These are phyloP conservation scores for Penicillium coprophilum DNA, from an alignment of 495 filamentous ascomycete genomes.

Conservation along the genomic window DNA sequence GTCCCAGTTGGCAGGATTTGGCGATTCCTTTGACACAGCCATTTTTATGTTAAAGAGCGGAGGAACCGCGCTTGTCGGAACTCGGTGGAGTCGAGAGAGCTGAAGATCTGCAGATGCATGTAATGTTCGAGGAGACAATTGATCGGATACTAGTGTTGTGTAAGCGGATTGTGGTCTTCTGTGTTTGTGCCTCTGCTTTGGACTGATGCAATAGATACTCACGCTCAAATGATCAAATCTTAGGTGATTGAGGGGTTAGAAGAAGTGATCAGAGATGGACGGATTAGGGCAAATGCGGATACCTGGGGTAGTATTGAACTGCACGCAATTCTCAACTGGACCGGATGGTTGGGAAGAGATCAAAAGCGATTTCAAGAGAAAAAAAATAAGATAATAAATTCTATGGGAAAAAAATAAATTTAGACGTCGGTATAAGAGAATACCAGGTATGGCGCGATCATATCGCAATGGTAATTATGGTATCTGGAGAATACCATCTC, in stretches of 20 bases:
- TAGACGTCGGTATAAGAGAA: slow-evolving; percentile 16
- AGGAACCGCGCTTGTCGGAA: slow-evolving; percentile 39
- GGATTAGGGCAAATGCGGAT: slow-evolving; percentile 15
- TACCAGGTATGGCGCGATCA: slow-evolving; percentile 1
- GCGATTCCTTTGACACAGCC: slow-evolving; percentile 33
- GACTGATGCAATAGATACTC: not conserved
- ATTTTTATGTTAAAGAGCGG: slow-evolving; percentile 43
- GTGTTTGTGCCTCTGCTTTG: not conserved
- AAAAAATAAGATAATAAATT: slow-evolving; percentile 11
- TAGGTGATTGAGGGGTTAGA: not conserved
- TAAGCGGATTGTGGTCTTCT: not conserved
- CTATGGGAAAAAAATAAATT: slow-evolving; percentile 1
- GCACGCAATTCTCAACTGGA: slow-evolving; percentile 1
- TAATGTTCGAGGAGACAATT: slow-evolving; percentile 18
- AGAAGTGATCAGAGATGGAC: not conserved
- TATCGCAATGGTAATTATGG: not conserved
- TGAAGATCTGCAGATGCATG: slow-evolving; percentile 40
- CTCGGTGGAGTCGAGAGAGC: slow-evolving; percentile 31
- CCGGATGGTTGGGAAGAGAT: not conserved
- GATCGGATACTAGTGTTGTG: not conserved
- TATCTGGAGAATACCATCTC: slow-evolving; percentile 4
- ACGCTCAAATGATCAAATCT: not conserved
- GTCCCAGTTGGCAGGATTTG: slow-evolving; percentile 18
- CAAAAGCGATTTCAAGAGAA: slow-evolving; percentile 6
- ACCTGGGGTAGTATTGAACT: slow-evolving; percentile 1